These are phyloP conservation scores for Epichloe festucae DNA, from an alignment of 2,329 filamentous ascomycete genomes.

Conservation along the genomic window DNA sequence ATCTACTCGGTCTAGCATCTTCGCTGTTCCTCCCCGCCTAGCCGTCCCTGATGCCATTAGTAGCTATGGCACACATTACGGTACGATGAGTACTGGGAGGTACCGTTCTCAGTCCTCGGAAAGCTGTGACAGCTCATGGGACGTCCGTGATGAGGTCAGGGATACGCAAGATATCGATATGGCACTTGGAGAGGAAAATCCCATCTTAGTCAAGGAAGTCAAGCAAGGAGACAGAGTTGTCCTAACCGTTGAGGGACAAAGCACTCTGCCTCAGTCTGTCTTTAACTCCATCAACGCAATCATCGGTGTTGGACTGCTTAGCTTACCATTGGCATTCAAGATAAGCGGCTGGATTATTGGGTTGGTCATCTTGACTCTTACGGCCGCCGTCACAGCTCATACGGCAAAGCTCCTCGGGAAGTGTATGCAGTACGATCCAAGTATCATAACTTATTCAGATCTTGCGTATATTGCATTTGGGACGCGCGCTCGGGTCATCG, in stretches of 20 bases:
- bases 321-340: slow-evolving; percentile 74
- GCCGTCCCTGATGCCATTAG: slow-evolving; percentile 57
- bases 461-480: slow-evolving; percentile 87
- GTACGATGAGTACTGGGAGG: slow-evolving; percentile 27
- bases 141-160: slow-evolving; percentile 22
- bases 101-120: slow-evolving; percentile 33
- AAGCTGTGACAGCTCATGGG: slow-evolving; percentile 21
- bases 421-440: slow-evolving; percentile 76
- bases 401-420: slow-evolving; percentile 76
- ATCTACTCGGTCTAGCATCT: slow-evolving; percentile 31
- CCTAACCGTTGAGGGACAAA: slow-evolving; percentile 77
- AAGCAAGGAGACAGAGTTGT: slow-evolving; percentile 80
- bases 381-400: slow-evolving; percentile 67
- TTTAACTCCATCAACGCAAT: slow-evolving; percentile 95
- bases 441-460: slow-evolving; percentile 87
- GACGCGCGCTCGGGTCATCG: slow-evolving; percentile 63
- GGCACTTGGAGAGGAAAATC: slow-evolving; percentile 31
- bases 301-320: slow-evolving; percentile 80
- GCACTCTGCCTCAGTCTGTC: slow-evolving; percentile 87
- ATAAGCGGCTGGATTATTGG: slow-evolving; percentile 85
- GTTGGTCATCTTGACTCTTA: slow-evolving; percentile 57
- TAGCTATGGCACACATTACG: slow-evolving; percentile 50
- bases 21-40: slow-evolving; percentile 46
- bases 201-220: slow-evolving; percentile 76
- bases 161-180: slow-evolving; percentile 15